Evolutionary conservation across 2,329 filamentous ascomycete species (phyloP).

Genomic region (Ilyonectria destructans): DNA sequence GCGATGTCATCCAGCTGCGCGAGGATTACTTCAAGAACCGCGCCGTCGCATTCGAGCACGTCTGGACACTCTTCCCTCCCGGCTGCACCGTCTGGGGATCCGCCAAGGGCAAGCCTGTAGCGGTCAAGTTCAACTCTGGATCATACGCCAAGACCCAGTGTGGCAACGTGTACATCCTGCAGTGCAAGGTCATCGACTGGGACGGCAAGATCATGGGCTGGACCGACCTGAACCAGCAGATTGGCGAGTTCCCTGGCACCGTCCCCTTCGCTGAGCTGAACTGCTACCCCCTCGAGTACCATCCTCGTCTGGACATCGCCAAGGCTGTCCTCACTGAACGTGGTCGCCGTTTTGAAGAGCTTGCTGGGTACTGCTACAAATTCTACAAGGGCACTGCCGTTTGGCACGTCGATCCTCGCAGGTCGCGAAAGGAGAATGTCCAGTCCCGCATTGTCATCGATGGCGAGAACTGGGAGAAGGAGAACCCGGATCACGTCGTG

Average conservation of each 20-base stretch:
- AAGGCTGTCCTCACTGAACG: conserved; percentile 55
- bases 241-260: conserved; percentile 62
- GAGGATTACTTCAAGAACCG: conserved; percentile 68
- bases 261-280: conserved; percentile 61
- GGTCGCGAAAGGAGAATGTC: conserved; percentile 48
- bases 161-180: conserved; percentile 58
- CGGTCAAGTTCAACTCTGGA: conserved; percentile 57
- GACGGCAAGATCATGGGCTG: conserved; percentile 65
- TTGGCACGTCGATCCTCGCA: conserved; percentile 43
- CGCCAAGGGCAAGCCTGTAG: conserved; percentile 58
- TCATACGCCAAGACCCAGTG: conserved; percentile 57
- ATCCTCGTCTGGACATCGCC: conserved; percentile 58
- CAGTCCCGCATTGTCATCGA: conserved; percentile 53
- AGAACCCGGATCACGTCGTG: conserved; percentile 49
- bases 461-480: conserved; percentile 52
- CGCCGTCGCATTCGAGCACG: conserved; percentile 68
- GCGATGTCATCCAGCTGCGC: conserved; percentile 64
- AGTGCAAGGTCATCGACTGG: conserved; percentile 63
- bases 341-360: conserved; percentile 62
- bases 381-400: conserved; percentile 60
- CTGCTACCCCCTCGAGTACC: conserved; percentile 63
- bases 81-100: conserved; percentile 59
- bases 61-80: conserved; percentile 70
- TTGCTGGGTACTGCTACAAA: conserved; percentile 66
- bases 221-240: conserved; percentile 52